Base-by-base conservation (phyloP, 441 rosid species). In the Jatropha multifida region DNA sequence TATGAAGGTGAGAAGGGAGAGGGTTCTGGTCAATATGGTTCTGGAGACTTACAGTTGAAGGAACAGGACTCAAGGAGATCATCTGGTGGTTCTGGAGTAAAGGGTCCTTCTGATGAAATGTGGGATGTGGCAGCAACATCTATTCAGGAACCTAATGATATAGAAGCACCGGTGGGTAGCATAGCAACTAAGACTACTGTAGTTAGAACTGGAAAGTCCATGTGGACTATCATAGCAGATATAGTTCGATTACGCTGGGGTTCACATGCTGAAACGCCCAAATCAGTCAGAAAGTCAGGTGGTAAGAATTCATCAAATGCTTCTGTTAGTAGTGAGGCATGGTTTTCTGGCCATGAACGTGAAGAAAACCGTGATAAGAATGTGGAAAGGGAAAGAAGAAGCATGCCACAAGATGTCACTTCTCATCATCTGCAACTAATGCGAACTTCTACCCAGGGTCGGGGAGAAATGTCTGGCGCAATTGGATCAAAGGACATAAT, bases 331-430 rank as follows among this genome's bases (percentile, higher is more conserved):
- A 88, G 90, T 64, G 97, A 88, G 69, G 76, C 92, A 60, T 92
- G 93, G 93, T 89, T 94, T 85, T 96, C 98, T 80, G 97, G 97
- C 59, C 93, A 55, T 79, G 99, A 91, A 74, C 86, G 79, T 60
- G 92, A 84, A 14, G 96, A 92, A 73, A 90, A 74, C 68, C 83
- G 75, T 74, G 93, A 87, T 49, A 88, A 88, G 69, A 87, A 82
- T 76, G 75, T 71, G 27, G 84, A 85, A 79, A 83, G 72, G 78
- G 90, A 82, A 74, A 80, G 54, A 80, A 74, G 75, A 68, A 73
- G 78, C 78, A 74, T 66, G 78, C 80, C 79, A 23, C 86, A 77
- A 68, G 93, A 86, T 82, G 79, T 81, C 75, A 72, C 79, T 60
- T 75, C 79, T 77, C 81, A 54, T 69, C 83, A 78, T 76, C 59